Conservation (phyloP, 805 yeast species). For the Saccharomycopsis babjevae region DNA sequence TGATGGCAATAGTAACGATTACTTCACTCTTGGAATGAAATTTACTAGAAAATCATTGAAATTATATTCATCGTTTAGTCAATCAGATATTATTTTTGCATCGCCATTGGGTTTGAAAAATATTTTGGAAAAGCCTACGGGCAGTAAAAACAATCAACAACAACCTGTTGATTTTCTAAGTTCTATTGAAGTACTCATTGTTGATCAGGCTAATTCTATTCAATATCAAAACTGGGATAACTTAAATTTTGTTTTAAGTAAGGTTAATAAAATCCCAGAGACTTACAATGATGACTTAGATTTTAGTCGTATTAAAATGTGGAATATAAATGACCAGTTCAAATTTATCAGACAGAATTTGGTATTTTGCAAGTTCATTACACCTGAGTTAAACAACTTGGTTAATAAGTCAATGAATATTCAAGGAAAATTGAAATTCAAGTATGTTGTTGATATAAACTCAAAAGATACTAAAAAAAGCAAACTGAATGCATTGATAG, state of each 20-base stretch:
- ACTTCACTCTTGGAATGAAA: conserved; percentile 84
- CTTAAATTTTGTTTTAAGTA: conserved; percentile 56
- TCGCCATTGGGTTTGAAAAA: conserved; percentile 84
- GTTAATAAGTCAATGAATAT: conserved; percentile 39
- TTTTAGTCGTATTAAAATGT: conserved; percentile 83
- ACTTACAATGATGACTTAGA: conserved; percentile 73
- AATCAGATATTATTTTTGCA: conserved; percentile 78
- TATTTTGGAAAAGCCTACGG: conserved; percentile 56
- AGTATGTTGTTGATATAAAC: background rate
- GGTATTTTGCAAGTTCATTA: conserved; percentile 60
- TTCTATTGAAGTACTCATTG: conserved; percentile 71
- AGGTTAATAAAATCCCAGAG: conserved; percentile 67
- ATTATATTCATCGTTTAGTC: conserved; percentile 72
- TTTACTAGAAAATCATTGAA: conserved; percentile 82
- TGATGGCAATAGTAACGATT: conserved; percentile 85
- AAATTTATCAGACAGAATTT: conserved; percentile 65
- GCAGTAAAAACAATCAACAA: conserved; percentile 53
- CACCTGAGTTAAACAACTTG: conserved; percentile 74
- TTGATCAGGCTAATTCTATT: conserved; percentile 79
- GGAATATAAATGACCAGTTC: conserved; percentile 82
- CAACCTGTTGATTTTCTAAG: conserved; percentile 76
- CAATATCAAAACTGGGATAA: conserved; percentile 94
- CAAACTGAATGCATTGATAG: conserved; percentile 42
- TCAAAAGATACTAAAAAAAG: background rate
- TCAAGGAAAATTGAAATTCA: conserved; percentile 48